Evolutionary conservation across 306 rosid genomes (phyloP), one percentile per base, ranked within the genome.

Genomic region (Luffa aegyptiaca): DNA sequence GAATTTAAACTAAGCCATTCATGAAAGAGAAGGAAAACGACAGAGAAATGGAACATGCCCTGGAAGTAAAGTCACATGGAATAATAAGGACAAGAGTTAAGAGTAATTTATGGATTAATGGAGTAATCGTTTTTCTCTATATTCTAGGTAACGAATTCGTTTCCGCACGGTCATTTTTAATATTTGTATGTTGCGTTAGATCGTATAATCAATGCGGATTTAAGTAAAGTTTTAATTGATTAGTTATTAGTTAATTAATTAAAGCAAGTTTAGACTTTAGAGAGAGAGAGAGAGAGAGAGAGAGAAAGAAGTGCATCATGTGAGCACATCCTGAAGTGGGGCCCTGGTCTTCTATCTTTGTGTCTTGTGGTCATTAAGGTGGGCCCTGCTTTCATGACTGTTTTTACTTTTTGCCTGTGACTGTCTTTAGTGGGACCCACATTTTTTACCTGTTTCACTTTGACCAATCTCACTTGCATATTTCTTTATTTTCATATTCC

Each of bases 241-340:
- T 63, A n/a, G n/a, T 26, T 26, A 26, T 26, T 26, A 62, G 18
- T 69, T 71, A 20, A 71, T 42, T 41, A 70, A 69, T 69, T n/a
- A 44, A 70, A 46, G 3, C 0, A 46, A 11, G 21, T 46, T 71
- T 1, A 55, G 45, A 14, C 31, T 26, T 26, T 26, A 26, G 21
- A 26, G 31, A 26, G 31, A 26, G 31, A 37, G 46, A 31, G 61
- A 26, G 21, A 26, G 31, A 26, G 31, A 26, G 31, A 37, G 46
- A 31, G 61, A 49, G 79, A 56, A 57, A 57, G 37, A 36, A 63
- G 79, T 55, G 79, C 51, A 56, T 56, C 37, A 76, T 76, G 80
- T 41, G 80, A 76, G 16, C 68, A n/a, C 68, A 76, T 76, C 6
- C 64, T 14, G 8, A 26, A 4, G 36, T 56, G 80, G 66, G 64